Percentiles rank a stretch among this genome's conserved stretches.
Conservation (phyloP, 768 basidiomycete species). For the Gyrodon lividus region DNA sequence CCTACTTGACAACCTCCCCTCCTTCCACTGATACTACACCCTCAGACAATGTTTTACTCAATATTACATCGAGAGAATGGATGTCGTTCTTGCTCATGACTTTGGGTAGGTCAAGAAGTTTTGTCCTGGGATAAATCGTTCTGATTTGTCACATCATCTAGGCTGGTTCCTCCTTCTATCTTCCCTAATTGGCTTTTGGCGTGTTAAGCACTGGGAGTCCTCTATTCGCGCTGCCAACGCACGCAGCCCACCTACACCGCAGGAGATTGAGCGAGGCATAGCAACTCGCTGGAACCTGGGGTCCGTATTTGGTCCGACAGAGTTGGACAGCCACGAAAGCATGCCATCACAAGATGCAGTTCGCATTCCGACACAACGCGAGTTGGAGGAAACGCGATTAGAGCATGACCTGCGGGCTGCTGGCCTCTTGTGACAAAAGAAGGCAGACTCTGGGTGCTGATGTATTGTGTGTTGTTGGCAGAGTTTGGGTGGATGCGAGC, state of each 20-base stretch:
- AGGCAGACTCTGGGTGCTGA: background rate
- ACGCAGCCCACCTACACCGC: slow-evolving; percentile 26
- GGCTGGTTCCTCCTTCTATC: slow-evolving; percentile 92
- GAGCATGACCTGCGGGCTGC: slow-evolving; percentile 51
- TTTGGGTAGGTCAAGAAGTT: slow-evolving; percentile 47
- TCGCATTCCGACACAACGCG: slow-evolving; percentile 28
- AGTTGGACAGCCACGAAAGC: slow-evolving; percentile 32
- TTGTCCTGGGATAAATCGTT: background rate
- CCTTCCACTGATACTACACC: slow-evolving; percentile 23
- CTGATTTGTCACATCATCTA: slow-evolving; percentile 25
- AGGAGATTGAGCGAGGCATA: slow-evolving; percentile 52
- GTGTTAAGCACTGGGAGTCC: slow-evolving; percentile 81
- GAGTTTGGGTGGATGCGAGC: no score
- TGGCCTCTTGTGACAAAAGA: slow-evolving; percentile 44
- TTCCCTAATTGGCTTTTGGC: slow-evolving; percentile 78
- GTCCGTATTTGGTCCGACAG: slow-evolving; percentile 48
- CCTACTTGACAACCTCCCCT: slow-evolving; percentile 23
- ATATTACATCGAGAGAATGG: slow-evolving; percentile 73
- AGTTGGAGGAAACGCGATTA: slow-evolving; percentile 45
- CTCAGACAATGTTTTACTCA: slow-evolving; percentile 22
- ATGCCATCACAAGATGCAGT: slow-evolving; percentile 2
- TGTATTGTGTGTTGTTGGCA: slow-evolving; percentile 10
- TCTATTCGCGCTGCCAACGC: slow-evolving; percentile 52
- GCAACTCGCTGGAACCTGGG: slow-evolving; percentile 52
- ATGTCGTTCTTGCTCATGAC: slow-evolving; percentile 91